A percentile compares a stretch with the other conserved stretches of the same genome.
Conservation (phyloP, 75 land plant genomes). For the Gnetum montanum region DNA sequence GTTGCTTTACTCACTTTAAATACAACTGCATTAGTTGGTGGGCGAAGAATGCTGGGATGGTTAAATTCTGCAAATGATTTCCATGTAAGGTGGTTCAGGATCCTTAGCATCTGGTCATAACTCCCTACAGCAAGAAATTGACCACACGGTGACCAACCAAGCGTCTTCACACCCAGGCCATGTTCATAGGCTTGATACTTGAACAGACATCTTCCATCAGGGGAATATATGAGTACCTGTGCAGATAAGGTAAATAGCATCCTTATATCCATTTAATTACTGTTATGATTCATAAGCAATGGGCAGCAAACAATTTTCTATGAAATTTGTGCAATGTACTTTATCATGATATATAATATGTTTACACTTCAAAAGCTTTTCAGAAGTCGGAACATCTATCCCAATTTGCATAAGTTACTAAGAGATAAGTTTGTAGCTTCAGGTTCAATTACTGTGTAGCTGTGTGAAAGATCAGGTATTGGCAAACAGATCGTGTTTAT, state of each 20-base stretch:
- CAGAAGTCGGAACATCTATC: too few species aligned
- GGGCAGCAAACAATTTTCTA: neutral
- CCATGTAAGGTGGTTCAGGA: conserved; percentile 87
- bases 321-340: too few species aligned
- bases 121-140: conserved; percentile 90
- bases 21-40: conserved; percentile 64
- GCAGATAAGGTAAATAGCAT: conserved; percentile 1
- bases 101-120: conserved; percentile 82
- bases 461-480: too few species aligned
- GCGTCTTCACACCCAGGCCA: conserved; percentile 85
- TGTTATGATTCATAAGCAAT: neutral
- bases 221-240: conserved; percentile 92
- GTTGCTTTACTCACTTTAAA: conserved; percentile 58
- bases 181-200: conserved; percentile 95
- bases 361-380: too few species aligned
- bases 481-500: too few species aligned
- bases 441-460: too few species aligned
- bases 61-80: conserved; percentile 90
- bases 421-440: too few species aligned
- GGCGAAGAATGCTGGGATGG: conserved; percentile 55
- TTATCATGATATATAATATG: too few species aligned
- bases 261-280: neutral
- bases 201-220: conserved; percentile 92
- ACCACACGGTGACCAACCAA: conserved; percentile 96
- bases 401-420: too few species aligned